Base-by-base conservation (phyloP, 2,329 filamentous ascomycete genomes). In the Ceratocystis cacaofunesta region DNA sequence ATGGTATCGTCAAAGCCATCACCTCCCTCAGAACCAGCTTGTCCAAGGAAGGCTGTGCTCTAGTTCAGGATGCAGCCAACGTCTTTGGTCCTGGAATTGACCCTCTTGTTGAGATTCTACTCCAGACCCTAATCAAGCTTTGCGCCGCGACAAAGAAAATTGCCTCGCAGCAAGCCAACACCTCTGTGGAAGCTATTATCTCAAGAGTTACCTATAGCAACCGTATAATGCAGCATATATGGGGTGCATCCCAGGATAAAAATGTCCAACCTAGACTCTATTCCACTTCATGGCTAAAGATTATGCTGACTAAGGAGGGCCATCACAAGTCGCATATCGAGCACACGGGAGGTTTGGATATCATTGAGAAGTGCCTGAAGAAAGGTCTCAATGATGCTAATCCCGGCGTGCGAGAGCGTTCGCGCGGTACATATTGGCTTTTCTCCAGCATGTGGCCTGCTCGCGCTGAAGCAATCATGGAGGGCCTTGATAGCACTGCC, bases 111-210 rank as follows among this genome's bases (percentile, higher is more conserved):
- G 92, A 97, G 75, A 84, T 96, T 62, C 80, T 96, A 25, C 84
- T 97, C 76, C 91, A 96, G 72, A 87, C 85, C 32, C 84, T 96
- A 70, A 85, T 97, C 77, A 96, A 96, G 75, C 83, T 96, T 69
- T 92, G 88, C 69, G 90, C 86, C 8, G 86, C 86, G 28, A 95
- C 92, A 61, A 99, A 99, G 76, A 95, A 95, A 74, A 96, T 99
- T 70, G 86, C 84, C 66, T 90, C 90, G 0, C 87, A 95, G 71
- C 86, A 88, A 69, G 92, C 89, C 63, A 92, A 95, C 72, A 74
- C 78, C 17, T 90, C 89, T 0, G 86, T 96, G n/a, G 87, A 94
- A 69, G 84, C 81, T 22, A 86, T 99, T 63, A 82, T 97, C 69
- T 83, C 85, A 68, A 86, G 87, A 70, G 87, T 88, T 36, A 87